Base-by-base conservation (phyloP, 352 stramenopile species). In the Peronospora destructor region DNA sequence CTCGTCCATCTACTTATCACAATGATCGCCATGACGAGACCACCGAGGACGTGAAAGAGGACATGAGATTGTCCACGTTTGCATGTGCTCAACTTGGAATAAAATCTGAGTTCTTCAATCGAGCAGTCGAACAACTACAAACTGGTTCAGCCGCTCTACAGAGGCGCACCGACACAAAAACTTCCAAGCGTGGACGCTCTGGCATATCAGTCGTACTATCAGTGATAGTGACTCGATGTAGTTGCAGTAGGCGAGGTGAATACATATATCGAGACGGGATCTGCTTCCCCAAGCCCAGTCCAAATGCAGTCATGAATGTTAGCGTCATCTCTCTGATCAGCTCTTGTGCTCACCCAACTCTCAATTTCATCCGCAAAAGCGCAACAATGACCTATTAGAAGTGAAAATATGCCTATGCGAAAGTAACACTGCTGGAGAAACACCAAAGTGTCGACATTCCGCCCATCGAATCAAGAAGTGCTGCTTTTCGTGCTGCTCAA, bases 1-100 rank as follows among this genome's bases (percentile, higher is more conserved):
- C 56, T 80, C 37, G 65, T 87, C 42, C 71, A 87, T 44, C 73
- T 85, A 43, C 73, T 87, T 53, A 76, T 79, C 54, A 73, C 69
- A 5, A 73, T 83, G 62, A 71, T 87, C 5, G 76, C 84, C 42
- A 69, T 87, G 37, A 69, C 64, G 73, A 87, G 48, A 81, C 49
- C 33, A 56, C 68, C 0, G 68, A 76, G 1, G 69, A 61, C 1
- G 82, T 80, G 71, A 71, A 87, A 12, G 71, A 85, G 52, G 82
- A 84, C 25, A 61, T 84, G 37, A 51, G 34, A 13, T 55, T 56
- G 7, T 84, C 85, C 17, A 71, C 76, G 3, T 37, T 84, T 0
- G 38, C 66, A 6, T 73, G 64, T 5, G 73, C 68, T 1, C 68
- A 85, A 36, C 40, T 82, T 1, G 66, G 59, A 1, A 53, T 84